These are phyloP conservation scores for Conticribra guillardii DNA, from an alignment of 108 stramenopile species.

Conservation along the genomic window DNA sequence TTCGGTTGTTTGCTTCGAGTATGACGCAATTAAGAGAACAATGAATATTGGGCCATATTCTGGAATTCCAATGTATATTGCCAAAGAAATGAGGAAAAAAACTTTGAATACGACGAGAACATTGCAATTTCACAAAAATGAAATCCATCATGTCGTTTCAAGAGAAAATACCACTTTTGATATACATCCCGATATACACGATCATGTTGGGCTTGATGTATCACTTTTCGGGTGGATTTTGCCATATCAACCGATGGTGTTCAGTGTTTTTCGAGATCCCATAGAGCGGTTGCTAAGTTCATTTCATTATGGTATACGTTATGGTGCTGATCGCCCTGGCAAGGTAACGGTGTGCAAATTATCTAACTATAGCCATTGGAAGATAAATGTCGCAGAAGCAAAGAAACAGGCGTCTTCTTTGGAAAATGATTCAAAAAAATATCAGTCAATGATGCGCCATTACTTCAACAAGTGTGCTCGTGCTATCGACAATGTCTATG, in stretches of 20 bases:
- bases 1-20: no score
- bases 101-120: no score
- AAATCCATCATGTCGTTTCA: not conserved
- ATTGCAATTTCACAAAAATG: not conserved
- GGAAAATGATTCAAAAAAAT: not conserved
- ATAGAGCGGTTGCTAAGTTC: slow-evolving; percentile 12
- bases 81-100: not conserved
- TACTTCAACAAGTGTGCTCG: not conserved
- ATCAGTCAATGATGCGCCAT: not conserved
- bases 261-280: slow-evolving; percentile 29
- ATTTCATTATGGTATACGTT: slow-evolving; percentile 31
- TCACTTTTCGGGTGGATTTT: slow-evolving; percentile 23
- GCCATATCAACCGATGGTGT: slow-evolving; percentile 25
- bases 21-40: no score
- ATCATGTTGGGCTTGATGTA: slow-evolving; percentile 26
- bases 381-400: not conserved
- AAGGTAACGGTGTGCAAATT: slow-evolving; percentile 13
- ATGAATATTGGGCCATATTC: not conserved
- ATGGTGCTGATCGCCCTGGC: slow-evolving; percentile 18
- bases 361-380: not conserved
- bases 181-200: not conserved
- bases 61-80: no score
- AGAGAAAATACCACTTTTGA: not conserved
- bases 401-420: not conserved
- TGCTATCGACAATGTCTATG: not conserved